Evolutionary conservation across 2,329 filamentous ascomycete species (phyloP), one percentile per base, ranked within the genome.

Genomic region (Paracoccidioides lutzii): DNA sequence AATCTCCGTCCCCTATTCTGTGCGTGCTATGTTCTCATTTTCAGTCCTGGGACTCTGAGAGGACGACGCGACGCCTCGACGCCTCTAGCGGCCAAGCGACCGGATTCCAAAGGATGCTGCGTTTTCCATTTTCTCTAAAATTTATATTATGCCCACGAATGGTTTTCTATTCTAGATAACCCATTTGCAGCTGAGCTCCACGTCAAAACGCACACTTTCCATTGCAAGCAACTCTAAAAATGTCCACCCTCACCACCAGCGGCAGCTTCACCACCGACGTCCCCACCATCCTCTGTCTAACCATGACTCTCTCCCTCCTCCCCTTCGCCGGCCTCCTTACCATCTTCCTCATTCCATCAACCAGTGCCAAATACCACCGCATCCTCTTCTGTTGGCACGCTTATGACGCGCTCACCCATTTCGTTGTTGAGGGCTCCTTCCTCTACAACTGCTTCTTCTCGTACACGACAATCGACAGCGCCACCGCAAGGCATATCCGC

Each of bases 391-490:
- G 94, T 73, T 96, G 91, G 91, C 90, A 96, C 75, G 80, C 88
- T 41, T 94, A 95, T 73, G 90, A 96, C 70, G 88, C 88, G 37
- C 79, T 96, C 45, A 91, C 90, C 65, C 93, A 98, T 75, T 82
- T 94, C 71, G 77, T 89, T 69, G 86, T 97, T 68, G 91, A 97
- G 74, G 90, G 89, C 54, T 85, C 83, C 65, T 97, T 89, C 72
- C 82, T 96, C 30, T 96, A 90, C 78, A 88, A 95, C 74, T 95
- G 88, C 76, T 94, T 97, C 79, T 91, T 90, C 78, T 78, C 78
- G 62, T 82, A 76, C 64, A 71, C 72, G 50, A 64, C 69, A 22
- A 67, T 80, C 42, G 70, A 75, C 6, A 69, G 70, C 42, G 44
- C 57, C n/a, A 49, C 60, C 43, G 52, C 60, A 7, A 56, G 57